A percentile compares a stretch with the other conserved stretches of the same genome.
Evolutionary conservation across 148 eudicot species (phyloP).

Genomic region (Diospyros kaki): DNA sequence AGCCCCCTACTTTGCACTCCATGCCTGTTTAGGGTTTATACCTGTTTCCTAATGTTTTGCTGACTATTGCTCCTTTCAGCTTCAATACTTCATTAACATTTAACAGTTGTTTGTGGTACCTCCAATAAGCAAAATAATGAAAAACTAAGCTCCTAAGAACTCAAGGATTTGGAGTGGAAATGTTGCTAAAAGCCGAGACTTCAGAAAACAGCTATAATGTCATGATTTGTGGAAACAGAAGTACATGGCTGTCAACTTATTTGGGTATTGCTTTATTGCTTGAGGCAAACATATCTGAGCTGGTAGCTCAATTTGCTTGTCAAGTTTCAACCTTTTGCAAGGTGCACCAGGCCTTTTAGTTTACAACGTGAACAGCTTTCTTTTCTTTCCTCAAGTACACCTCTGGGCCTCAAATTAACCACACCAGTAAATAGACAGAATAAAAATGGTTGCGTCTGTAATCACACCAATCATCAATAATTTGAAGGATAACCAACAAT

Average conservation of each 20-base stretch:
- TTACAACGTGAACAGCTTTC: not conserved
- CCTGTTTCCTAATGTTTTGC: not conserved
- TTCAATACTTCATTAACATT: not conserved
- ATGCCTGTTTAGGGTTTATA: not conserved
- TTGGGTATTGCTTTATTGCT: not conserved
- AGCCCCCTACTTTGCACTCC: not conserved
- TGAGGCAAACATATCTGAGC: not conserved
- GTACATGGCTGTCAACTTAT: not conserved
- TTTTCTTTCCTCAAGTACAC: not conserved
- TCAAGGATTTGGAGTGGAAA: not conserved
- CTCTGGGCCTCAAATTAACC: not conserved
- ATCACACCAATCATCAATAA: not conserved
- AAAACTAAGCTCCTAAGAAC: not conserved
- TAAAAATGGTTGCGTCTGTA: not conserved
- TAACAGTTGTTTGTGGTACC: not conserved
- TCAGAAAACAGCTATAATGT: not conserved
- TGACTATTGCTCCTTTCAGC: not conserved
- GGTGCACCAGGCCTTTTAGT: not conserved
- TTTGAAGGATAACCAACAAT: too few species aligned
- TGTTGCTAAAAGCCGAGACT: not conserved
- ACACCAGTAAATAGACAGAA: constrained; percentile 2
- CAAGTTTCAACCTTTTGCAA: not conserved
- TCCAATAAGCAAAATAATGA: not conserved
- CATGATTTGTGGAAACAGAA: not conserved
- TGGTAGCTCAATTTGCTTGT: not conserved